These are phyloP conservation scores for Terfezia claveryi DNA, from an alignment of 495 filamentous ascomycete genomes.

Conservation along the genomic window DNA sequence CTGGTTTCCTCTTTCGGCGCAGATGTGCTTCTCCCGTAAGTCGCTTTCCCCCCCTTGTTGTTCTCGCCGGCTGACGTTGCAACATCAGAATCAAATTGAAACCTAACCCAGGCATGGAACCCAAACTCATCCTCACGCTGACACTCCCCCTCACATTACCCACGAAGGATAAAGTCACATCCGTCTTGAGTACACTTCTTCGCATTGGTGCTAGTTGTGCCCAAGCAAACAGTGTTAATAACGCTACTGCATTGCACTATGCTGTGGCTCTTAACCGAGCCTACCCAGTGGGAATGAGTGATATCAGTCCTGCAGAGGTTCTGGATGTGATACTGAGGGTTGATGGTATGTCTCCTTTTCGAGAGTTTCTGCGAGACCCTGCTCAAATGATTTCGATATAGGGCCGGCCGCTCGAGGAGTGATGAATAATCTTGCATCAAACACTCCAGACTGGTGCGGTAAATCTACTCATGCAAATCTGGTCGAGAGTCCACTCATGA, in stretches of 20 bases:
- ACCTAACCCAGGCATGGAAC: neutral
- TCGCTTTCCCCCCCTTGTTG: neutral
- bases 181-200: constrained; percentile 28
- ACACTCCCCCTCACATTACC: neutral
- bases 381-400: neutral
- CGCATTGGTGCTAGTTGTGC: constrained; percentile 47
- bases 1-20: constrained; percentile 54
- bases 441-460: neutral
- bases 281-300: too few species aligned
- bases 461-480: neutral
- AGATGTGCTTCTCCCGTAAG: constrained; percentile 22
- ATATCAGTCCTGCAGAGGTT: too few species aligned
- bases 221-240: constrained; percentile 38
- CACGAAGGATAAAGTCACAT: neutral
- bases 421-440: neutral
- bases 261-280: constrained; percentile 2
- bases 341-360: too few species aligned
- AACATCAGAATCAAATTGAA: neutral
- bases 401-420: neutral
- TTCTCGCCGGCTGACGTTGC: neutral
- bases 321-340: too few species aligned
- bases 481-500: constrained; percentile 23
- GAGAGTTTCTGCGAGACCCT: too few species aligned
- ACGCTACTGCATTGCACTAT: constrained; percentile 34
- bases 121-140: neutral